Evolutionary conservation across 2,329 filamentous ascomycete genomes (phyloP).

Genomic region (Trichophyton equinum): DNA sequence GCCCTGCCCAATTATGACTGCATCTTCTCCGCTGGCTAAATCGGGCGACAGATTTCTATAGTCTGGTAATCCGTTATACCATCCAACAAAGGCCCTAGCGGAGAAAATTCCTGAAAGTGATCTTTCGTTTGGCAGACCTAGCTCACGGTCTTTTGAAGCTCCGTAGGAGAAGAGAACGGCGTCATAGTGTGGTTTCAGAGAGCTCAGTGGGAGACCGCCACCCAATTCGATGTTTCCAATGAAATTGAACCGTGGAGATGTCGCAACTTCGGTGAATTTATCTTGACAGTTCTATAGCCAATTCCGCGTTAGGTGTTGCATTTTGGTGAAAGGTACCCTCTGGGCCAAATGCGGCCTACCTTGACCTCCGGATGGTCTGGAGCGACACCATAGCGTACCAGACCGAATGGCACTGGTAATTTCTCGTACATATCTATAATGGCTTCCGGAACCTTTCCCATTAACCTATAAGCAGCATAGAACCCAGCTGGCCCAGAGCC

Average conservation of each 20-base stretch:
- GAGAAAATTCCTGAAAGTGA: conserved; percentile 65
- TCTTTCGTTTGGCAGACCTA: conserved; percentile 66
- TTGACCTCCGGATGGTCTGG: conserved; percentile 98
- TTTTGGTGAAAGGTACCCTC: not conserved
- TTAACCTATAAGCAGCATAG: conserved; percentile 77
- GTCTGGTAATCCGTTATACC: conserved; percentile 94
- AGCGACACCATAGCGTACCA: conserved; percentile 91
- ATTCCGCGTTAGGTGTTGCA: not conserved
- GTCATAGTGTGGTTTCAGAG: conserved; percentile 73
- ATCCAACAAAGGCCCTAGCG: conserved; percentile 86
- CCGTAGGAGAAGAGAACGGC: conserved; percentile 89
- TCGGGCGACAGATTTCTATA: conserved; percentile 60
- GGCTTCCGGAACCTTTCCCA: conserved; percentile 59
- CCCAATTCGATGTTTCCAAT: conserved; percentile 81
- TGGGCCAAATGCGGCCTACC: conserved; percentile 37
- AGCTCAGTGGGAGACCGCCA: conserved; percentile 50
- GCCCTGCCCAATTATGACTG: conserved; percentile 81
- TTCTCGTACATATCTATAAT: conserved; percentile 93
- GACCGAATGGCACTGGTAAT: conserved; percentile 79
- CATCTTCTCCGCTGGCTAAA: conserved; percentile 63
- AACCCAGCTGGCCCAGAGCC: conserved; percentile 94
- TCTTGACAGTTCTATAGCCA: conserved; percentile 71
- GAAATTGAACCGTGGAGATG: conserved; percentile 73
- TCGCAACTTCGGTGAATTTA: conserved; percentile 79
- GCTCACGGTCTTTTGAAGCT: conserved; percentile 65